These are phyloP conservation scores for Rosa persica DNA, from an alignment of 306 rosid species.

Conservation along the genomic window DNA sequence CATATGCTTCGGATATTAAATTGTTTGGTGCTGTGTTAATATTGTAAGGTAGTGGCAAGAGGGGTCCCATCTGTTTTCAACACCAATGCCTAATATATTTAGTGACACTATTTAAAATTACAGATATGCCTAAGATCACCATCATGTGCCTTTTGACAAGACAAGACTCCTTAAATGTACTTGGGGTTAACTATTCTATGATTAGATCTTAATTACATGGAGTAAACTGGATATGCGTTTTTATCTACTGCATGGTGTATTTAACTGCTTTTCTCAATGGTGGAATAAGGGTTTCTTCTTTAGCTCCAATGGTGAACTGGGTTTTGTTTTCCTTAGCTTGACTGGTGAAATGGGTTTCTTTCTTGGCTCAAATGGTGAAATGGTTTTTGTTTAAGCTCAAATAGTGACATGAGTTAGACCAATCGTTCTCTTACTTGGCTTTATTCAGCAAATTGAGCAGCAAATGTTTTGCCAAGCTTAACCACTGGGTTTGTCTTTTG, in stretches of 20 bases:
- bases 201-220: constrained; percentile 7
- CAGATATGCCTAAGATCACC: background rate
- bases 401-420: background rate
- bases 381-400: background rate
- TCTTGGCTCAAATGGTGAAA: background rate
- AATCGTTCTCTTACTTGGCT: constrained; percentile 19
- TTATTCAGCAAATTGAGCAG: constrained; percentile 6
- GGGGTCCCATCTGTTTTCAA: constrained; percentile 6
- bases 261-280: background rate
- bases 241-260: background rate
- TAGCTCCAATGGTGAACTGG: background rate
- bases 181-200: background rate
- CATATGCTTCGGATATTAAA: background rate
- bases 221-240: background rate
- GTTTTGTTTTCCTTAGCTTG: background rate
- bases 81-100: background rate
- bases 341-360: background rate
- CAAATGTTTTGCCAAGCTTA: constrained; percentile 3
- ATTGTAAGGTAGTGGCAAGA: background rate
- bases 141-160: constrained; percentile 13
- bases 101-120: background rate
- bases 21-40: constrained; percentile 6
- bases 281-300: background rate
- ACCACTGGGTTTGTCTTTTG: constrained; percentile 14
- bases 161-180: background rate